Evolutionary conservation across 2,329 filamentous ascomycete species (phyloP).

Genomic region (Colletotrichum scovillei): DNA sequence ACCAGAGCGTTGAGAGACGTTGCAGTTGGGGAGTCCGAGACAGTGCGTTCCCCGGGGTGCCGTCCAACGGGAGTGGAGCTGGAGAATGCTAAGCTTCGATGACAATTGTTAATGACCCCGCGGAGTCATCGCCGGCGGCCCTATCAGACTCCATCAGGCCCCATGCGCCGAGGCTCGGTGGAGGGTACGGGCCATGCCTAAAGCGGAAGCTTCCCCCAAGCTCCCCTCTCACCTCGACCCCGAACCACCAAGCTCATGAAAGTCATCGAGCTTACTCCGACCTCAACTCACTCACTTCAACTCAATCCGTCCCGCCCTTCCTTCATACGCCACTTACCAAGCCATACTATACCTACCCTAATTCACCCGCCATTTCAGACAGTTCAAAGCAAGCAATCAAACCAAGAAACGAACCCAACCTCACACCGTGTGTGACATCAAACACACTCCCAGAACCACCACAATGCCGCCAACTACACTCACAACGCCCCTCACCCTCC

Average conservation of each 20-base stretch:
- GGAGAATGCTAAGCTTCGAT: constrained; percentile 1
- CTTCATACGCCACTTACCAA: neutral
- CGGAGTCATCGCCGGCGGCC: neutral
- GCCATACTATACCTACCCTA: neutral
- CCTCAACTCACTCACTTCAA: constrained; percentile 1
- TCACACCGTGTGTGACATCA: neutral
- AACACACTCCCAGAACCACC: neutral
- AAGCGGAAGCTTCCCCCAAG: constrained; percentile 18
- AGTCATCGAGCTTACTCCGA: constrained; percentile 1
- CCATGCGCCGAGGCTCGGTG: neutral
- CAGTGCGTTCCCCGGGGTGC: constrained; percentile 9
- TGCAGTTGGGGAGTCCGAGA: constrained; percentile 26
- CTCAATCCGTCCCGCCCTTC: neutral
- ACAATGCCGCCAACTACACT: constrained; percentile 24
- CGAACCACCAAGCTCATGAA: neutral
- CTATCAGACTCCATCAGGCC: constrained; percentile 14
- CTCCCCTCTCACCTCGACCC: constrained; percentile 6
- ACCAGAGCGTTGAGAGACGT: neutral
- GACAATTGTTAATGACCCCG: constrained; percentile 8
- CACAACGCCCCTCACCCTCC: constrained; percentile 38
- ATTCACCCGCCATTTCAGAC: neutral
- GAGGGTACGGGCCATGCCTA: constrained; percentile 7
- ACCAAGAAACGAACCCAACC: neutral
- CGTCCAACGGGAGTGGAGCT: neutral
- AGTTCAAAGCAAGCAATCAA: neutral